Evolutionary conservation across 305 asterid species (phyloP), one percentile per base, ranked within the genome.

Genomic region (Solanum hybrid): DNA sequence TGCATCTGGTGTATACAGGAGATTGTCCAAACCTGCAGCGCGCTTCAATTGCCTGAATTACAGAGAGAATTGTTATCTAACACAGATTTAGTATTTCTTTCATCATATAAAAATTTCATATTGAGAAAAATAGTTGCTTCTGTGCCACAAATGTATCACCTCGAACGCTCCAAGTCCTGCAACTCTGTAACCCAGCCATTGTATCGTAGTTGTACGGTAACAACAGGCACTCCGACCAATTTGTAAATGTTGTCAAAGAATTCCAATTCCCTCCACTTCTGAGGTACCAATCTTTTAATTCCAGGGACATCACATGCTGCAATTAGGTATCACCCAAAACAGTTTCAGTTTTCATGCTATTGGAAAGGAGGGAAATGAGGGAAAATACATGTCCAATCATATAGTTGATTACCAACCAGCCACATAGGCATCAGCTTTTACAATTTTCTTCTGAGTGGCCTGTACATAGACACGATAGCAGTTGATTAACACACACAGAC

Each of bases 261-360:
- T 82, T 95, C 95, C 37, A 91, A 95, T 90, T 96, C 98, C 92
- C 99, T 96, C 99, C 99, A 97, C 88, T 73, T 89, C 87, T 92
- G 90, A 22, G 99, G 99, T 89, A 97, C 91, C 90, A 97, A 90
- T 93, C 95, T 94, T 92, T 97, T 96, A 91, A 97, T 97, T 84
- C 99, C 99, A 27, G 99, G 99, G 89, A 97, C 97, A 94, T 97
- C 99, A 93, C 99, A 96, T 79, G 99, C 99, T 96, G 95, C 93
- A 91, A 89, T 38, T 20, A 87, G 46, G 87, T 37, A 89, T 75
- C 79, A 75, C 29, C 42, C 35, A 36, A 87, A 85, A 90, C 73
- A 79, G 6, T 46, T 66, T 22, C 79, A 69, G 87, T 91, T 90
- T 69, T 90, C 73, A 76, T 85, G 87, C 27, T 78, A 56, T 9